Conservation (phyloP, 225 moss, liverwort and hornwort species). For the Straminergon stramineum region DNA sequence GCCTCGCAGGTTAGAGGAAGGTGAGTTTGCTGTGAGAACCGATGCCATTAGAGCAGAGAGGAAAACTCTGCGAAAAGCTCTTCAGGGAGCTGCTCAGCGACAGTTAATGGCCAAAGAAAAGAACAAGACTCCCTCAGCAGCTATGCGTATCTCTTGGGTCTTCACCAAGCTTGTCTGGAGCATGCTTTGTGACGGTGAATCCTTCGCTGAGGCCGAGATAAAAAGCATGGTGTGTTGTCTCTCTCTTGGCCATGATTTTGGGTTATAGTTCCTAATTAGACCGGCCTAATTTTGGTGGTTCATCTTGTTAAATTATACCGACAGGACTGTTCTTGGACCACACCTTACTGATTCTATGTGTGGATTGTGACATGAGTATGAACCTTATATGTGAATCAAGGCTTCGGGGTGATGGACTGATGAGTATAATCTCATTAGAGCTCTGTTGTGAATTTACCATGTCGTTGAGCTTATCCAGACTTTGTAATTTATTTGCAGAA, state of each 20-base stretch:
- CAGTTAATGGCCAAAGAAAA: slow-evolving; percentile 95
- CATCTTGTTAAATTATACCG: neutral
- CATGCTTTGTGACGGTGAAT: slow-evolving; percentile 95
- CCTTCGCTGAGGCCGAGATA: slow-evolving; percentile 94
- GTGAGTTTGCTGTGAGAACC: slow-evolving; percentile 39
- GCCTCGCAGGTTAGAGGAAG: slow-evolving; percentile 59
- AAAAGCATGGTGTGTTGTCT: slow-evolving; percentile 66
- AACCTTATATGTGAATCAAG: neutral
- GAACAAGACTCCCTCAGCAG: slow-evolving; percentile 84
- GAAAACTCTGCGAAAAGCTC: slow-evolving; percentile 54
- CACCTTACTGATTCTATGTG: neutral
- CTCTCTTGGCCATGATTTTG: neutral
- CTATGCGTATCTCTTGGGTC: slow-evolving; percentile 97
- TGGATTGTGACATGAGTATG: neutral
- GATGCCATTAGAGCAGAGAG: slow-evolving; percentile 48
- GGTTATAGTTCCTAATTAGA: neutral
- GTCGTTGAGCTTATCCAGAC: neutral
- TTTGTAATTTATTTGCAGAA: slow-evolving; percentile 24
- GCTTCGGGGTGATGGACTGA: neutral
- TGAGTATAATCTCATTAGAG: neutral
- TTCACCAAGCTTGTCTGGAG: slow-evolving; percentile 94
- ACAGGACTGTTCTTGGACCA: neutral
- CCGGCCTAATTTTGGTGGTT: neutral
- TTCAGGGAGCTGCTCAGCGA: slow-evolving; percentile 84
- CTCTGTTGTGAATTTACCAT: neutral